These are phyloP conservation scores for Galeopsis tetrahit DNA, from an alignment of 257 asterid genomes.

Conservation along the genomic window DNA sequence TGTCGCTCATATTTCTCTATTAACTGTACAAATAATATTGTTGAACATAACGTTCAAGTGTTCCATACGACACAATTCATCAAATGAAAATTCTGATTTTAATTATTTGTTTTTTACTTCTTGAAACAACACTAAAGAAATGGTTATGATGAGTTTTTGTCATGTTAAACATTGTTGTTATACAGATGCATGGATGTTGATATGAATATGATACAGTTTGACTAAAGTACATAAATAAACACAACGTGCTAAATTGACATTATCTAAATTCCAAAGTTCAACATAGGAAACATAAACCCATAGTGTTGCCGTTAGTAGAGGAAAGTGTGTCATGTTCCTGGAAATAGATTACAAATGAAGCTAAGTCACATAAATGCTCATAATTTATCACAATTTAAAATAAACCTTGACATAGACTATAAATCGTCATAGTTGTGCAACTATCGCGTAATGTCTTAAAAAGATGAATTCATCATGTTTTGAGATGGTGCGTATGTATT, in stretches of 20 bases:
- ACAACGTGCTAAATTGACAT: neutral
- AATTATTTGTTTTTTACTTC: neutral
- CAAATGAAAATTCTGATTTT: conserved; percentile 1
- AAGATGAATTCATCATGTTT: conserved; percentile 1
- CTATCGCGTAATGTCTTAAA: neutral
- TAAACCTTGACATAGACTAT: too few species aligned
- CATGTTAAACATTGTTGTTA: neutral
- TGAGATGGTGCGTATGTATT: conserved; percentile 3
- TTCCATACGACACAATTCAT: conserved; percentile 9
- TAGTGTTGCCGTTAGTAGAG: too few species aligned
- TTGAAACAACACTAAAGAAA: neutral
- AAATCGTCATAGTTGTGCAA: too few species aligned
- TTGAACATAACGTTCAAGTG: conserved; percentile 10
- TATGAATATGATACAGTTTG: conserved; percentile 1
- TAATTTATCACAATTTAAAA: too few species aligned
- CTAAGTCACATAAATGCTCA: too few species aligned
- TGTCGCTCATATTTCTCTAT: neutral
- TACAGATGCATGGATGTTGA: neutral
- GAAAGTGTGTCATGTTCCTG: too few species aligned
- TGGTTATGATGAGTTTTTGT: neutral
- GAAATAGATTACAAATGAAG: too few species aligned
- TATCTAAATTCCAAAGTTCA: too few species aligned
- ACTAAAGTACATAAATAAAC: conserved; percentile 5
- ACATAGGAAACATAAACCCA: too few species aligned
- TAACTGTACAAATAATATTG: conserved; percentile 1